Base-by-base conservation (phyloP, 441 rosid genomes). In the Isatis lusitanica region DNA sequence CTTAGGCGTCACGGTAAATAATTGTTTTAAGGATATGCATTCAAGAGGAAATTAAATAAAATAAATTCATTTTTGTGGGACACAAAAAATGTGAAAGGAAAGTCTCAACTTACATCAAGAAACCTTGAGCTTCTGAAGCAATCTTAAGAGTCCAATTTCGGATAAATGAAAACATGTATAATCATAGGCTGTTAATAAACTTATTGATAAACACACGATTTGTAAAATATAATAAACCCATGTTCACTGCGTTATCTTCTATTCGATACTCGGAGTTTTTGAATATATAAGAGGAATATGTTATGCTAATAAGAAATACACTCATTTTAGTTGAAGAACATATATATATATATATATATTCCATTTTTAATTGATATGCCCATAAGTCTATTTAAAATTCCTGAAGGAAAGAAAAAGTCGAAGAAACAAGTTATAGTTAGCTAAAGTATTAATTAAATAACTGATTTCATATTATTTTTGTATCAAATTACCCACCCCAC, bases 401-500 rank as follows among this genome's bases (percentile, higher is more conserved):
- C 17, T 48, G 11, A 48, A 48, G 35, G 28, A 52, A 7, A 26
- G 11, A 11, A 24, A 24, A 52, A 24, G 35, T 52, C 9, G 16
- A 24, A 26, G 57, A 52, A 26, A 52, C 15, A 52, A 11, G 13
- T 51, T 4, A 52, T 12, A 15, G 33, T 26, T 43, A 61, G 12
- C 55, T 58, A 6, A 39, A n/a, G 13, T 24, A 60, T 26, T 33
- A 53, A 28, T 53, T 21, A 40, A 5, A 66, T 2, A 24, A 18
- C 1, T 46, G 1, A 35, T 44, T 69, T 6, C 0, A 28, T 42
- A 56, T 17, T 65, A 52, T 2, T 3, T 30, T 66, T 3, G 15
- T 47, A 70, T 65, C 62, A 71, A 59, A 59, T 66, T 52, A 77
- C 80, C 80, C 28, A 77, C 73, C 73, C 65, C 77, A 71, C 80